These are phyloP conservation scores for Sherardia arvensis DNA, from an alignment of 257 asterid genomes.

Conservation along the genomic window DNA sequence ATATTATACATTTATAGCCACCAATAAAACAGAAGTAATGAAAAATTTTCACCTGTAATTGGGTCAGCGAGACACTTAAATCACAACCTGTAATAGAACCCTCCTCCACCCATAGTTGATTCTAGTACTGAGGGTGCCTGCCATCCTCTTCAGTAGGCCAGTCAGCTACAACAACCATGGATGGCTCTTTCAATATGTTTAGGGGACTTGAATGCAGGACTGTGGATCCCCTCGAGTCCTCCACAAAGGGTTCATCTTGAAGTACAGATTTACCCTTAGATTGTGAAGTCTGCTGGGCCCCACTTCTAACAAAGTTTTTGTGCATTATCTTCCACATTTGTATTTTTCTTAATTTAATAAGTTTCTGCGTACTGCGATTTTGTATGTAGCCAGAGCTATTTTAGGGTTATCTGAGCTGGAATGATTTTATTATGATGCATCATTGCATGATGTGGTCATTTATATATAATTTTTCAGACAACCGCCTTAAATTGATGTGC, in stretches of 20 bases:
- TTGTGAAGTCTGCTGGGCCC: constrained; percentile 29
- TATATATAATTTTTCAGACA: too few species aligned
- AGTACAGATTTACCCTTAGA: constrained; percentile 28
- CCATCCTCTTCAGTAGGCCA: constrained; percentile 30
- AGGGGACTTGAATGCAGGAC: constrained; percentile 32
- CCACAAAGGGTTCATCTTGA: constrained; percentile 30
- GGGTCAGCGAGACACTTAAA: constrained; percentile 58
- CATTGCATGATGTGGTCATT: too few species aligned
- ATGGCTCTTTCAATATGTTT: constrained; percentile 52
- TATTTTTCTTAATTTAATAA: too few species aligned
- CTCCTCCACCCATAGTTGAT: constrained; percentile 64
- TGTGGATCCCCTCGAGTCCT: constrained; percentile 23
- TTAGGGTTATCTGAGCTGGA: too few species aligned
- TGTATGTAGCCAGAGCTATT: too few species aligned
- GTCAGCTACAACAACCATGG: constrained; percentile 42
- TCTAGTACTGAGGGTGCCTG: constrained; percentile 22
- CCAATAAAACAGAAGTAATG: neutral
- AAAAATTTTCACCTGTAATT: constrained; percentile 54
- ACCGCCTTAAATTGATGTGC: too few species aligned
- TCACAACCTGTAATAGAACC: constrained; percentile 75
- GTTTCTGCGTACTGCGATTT: too few species aligned
- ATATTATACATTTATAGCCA: neutral
- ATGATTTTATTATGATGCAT: too few species aligned
- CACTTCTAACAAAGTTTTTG: too few species aligned
- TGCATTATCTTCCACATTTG: too few species aligned